phyloP scores from a whole-genome alignment of 495 filamentous ascomycete genomes.

The Bacidia rubella region DNA sequence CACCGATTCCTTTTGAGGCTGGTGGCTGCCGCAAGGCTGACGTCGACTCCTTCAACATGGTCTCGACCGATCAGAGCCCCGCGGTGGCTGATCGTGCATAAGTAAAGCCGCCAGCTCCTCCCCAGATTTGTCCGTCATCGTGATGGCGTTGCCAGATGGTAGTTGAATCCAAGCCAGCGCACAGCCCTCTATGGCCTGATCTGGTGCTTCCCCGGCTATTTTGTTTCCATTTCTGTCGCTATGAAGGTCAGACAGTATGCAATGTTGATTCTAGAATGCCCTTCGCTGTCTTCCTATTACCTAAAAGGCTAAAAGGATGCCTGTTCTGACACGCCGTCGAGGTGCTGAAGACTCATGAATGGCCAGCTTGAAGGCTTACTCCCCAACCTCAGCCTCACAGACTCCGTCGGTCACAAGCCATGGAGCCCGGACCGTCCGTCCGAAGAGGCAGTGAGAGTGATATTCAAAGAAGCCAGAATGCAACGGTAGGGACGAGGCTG shows the following conservation, averaged over 20 bases:
- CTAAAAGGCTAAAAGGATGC: too few species aligned
- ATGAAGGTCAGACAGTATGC: not conserved
- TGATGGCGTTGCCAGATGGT: not conserved
- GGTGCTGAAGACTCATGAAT: not conserved
- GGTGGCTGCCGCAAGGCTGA: not conserved
- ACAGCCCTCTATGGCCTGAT: not conserved
- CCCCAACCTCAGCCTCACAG: not conserved
- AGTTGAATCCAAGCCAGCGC: not conserved
- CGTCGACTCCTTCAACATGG: not conserved
- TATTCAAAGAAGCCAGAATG: not conserved
- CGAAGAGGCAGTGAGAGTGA: not conserved
- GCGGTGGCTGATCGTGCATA: not conserved
- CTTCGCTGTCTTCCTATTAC: not conserved
- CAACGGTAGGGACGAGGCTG: not conserved
- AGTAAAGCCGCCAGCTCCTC: not conserved
- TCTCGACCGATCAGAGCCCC: not conserved
- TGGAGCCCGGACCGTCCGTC: not conserved
- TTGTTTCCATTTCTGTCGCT: not conserved
- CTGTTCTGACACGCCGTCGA: too few species aligned
- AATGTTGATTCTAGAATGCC: not conserved
- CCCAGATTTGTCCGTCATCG: not conserved
- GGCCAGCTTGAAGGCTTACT: not conserved
- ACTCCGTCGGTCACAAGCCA: not conserved
- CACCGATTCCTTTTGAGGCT: not conserved
- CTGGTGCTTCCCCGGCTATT: not conserved